Conservation (phyloP, 306 rosid species). For the Glycine tomentella region DNA sequence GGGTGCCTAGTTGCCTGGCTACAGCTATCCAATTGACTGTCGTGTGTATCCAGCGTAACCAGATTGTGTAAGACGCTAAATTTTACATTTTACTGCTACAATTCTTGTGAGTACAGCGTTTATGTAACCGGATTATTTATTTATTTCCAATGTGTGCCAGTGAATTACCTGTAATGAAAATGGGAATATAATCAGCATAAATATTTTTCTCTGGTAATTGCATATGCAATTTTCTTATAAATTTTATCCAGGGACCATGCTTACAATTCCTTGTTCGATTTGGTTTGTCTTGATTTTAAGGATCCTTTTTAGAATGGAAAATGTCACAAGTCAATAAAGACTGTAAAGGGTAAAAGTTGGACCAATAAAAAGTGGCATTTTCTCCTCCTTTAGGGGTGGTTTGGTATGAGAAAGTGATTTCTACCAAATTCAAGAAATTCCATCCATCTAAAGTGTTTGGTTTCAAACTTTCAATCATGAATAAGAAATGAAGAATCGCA, state of each 20-base stretch:
- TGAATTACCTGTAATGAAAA: background rate
- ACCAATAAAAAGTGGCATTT: background rate
- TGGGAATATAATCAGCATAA: background rate
- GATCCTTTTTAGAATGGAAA: background rate
- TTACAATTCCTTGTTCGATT: background rate
- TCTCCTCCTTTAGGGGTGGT: conserved; percentile 4
- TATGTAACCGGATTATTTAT: too few relatives aligned
- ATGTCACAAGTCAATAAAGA: background rate
- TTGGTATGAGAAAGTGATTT: conserved; percentile 38
- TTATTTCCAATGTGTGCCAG: background rate
- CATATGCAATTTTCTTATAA: background rate
- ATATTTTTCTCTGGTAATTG: background rate
- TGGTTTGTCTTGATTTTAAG: background rate
- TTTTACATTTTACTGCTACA: background rate
- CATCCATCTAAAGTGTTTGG: conserved; percentile 23
- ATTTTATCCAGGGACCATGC: background rate
- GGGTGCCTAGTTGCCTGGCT: background rate
- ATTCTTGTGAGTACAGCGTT: background rate
- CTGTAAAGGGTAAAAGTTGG: background rate
- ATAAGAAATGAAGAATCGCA: background rate
- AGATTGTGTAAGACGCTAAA: background rate
- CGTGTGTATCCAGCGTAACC: background rate
- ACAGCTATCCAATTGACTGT: background rate
- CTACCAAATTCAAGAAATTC: conserved; percentile 32
- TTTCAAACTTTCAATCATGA: conserved; percentile 6